Conservation (phyloP, 2,329 filamentous ascomycete species). For the Scopulariopsis brevicaulis region DNA sequence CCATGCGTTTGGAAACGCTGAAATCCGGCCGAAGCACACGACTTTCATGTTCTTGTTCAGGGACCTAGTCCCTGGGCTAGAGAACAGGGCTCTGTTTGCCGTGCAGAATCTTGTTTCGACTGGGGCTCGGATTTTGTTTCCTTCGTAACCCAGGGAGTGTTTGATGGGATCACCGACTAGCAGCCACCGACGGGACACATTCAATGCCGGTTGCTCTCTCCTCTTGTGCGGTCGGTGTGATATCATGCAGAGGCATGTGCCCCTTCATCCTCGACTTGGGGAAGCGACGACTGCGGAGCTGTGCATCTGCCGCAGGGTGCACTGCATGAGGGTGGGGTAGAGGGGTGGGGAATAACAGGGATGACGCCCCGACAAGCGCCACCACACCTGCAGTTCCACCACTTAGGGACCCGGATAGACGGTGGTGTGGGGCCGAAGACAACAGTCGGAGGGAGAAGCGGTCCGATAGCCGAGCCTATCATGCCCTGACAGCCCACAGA, state of each 20-base stretch:
- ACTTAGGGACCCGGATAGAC: neutral
- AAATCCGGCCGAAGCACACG: too few relatives aligned
- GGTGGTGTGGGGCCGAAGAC: neutral
- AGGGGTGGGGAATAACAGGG: neutral
- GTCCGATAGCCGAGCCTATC: neutral
- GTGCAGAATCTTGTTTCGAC: too few relatives aligned
- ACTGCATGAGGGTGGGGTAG: neutral
- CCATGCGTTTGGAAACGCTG: neutral
- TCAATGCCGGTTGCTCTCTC: neutral
- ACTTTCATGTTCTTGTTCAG: too few relatives aligned
- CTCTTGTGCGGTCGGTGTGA: neutral
- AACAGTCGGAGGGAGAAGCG: neutral
- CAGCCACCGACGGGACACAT: neutral
- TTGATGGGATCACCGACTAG: too few relatives aligned
- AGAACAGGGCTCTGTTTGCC: too few relatives aligned
- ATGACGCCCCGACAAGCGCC: neutral
- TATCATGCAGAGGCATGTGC: neutral
- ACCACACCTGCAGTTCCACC: neutral
- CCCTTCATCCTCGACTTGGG: neutral
- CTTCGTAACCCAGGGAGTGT: too few relatives aligned
- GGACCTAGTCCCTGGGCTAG: too few relatives aligned
- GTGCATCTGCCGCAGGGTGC: neutral
- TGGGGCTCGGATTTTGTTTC: too few relatives aligned
- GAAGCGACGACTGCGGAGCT: neutral
- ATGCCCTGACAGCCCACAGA: neutral